Percentiles rank a stretch among this genome's conserved stretches.
Evolutionary conservation across 1,284 basidiomycete genomes (phyloP).

Genomic region (Ganoderma lingzhi): DNA sequence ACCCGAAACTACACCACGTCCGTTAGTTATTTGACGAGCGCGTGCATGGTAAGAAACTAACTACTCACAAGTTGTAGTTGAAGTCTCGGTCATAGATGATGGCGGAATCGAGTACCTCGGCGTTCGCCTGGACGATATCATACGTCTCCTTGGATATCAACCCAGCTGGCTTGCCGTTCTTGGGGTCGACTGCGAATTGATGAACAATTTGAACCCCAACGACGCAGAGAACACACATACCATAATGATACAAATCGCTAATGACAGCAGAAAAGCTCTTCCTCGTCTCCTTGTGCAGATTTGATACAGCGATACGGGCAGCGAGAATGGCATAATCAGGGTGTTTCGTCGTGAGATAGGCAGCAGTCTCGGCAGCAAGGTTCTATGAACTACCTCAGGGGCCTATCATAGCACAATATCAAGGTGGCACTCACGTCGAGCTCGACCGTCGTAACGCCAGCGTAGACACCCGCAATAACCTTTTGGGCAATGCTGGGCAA

Average conservation of each 20-base stretch:
- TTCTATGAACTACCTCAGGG: constrained; percentile 59
- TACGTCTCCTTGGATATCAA: constrained; percentile 96
- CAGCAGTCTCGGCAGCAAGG: constrained; percentile 96
- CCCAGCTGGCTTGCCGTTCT: constrained; percentile 87
- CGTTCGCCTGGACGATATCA: constrained; percentile 85
- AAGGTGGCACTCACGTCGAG: constrained; percentile 77
- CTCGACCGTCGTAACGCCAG: constrained; percentile 97
- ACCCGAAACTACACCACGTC: constrained; percentile 81
- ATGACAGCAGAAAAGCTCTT: constrained; percentile 96
- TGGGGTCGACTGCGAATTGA: constrained; percentile 83
- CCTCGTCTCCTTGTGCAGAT: constrained; percentile 99
- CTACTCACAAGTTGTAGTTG: constrained; percentile 88
- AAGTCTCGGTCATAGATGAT: constrained; percentile 99
- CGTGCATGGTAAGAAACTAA: constrained; percentile 20
- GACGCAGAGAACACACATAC: constrained; percentile 51
- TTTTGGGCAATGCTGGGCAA: constrained; percentile 85
- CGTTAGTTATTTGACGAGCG: background rate
- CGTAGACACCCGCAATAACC: constrained; percentile 95
- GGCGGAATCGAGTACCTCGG: constrained; percentile 88
- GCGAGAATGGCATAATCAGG: constrained; percentile 99
- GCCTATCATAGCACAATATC: background rate
- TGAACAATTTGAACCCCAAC: constrained; percentile 1
- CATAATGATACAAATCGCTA: constrained; percentile 90
- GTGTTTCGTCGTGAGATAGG: constrained; percentile 96
- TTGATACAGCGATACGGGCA: constrained; percentile 98